These are phyloP conservation scores for Fusarium sp. DNA, from an alignment of 2,329 filamentous ascomycete species.

Conservation along the genomic window DNA sequence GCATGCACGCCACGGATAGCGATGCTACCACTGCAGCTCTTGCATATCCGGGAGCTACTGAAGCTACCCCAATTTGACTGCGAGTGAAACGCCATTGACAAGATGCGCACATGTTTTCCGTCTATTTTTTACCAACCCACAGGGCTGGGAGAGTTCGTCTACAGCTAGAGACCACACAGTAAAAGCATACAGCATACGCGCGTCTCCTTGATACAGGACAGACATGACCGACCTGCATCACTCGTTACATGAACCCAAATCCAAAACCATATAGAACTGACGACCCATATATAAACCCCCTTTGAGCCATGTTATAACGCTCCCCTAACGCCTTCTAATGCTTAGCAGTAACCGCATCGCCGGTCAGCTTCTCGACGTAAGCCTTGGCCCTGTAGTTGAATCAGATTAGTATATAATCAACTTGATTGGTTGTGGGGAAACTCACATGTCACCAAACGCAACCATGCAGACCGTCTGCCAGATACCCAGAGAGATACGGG, in stretches of 20 bases:
- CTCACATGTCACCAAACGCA: slow-evolving; percentile 96
- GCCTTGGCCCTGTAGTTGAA: slow-evolving; percentile 67
- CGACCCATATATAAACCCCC: slow-evolving; percentile 30
- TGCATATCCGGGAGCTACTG: background rate
- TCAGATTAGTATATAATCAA: slow-evolving; percentile 8
- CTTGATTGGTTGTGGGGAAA: slow-evolving; percentile 42
- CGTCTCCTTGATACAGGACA: slow-evolving; percentile 12
- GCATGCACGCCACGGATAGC: background rate
- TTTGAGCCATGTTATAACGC: slow-evolving; percentile 29
- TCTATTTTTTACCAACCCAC: slow-evolving; percentile 33
- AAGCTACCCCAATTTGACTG: background rate
- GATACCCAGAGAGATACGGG: slow-evolving; percentile 92
- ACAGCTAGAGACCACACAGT: slow-evolving; percentile 22
- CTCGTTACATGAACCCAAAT: slow-evolving; percentile 27
- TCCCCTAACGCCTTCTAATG: slow-evolving; percentile 63
- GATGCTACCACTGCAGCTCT: background rate
- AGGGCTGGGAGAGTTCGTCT: slow-evolving; percentile 16
- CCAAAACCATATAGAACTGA: slow-evolving; percentile 30
- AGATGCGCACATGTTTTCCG: slow-evolving; percentile 14
- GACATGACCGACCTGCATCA: slow-evolving; percentile 5
- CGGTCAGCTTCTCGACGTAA: slow-evolving; percentile 74
- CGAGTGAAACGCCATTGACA: background rate
- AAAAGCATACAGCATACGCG: slow-evolving; percentile 22
- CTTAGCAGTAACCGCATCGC: slow-evolving; percentile 73
- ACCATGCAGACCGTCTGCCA: slow-evolving; percentile 99